Evolutionary conservation across 352 stramenopile genomes (phyloP).

Genomic region (Blastocystis hominis): DNA sequence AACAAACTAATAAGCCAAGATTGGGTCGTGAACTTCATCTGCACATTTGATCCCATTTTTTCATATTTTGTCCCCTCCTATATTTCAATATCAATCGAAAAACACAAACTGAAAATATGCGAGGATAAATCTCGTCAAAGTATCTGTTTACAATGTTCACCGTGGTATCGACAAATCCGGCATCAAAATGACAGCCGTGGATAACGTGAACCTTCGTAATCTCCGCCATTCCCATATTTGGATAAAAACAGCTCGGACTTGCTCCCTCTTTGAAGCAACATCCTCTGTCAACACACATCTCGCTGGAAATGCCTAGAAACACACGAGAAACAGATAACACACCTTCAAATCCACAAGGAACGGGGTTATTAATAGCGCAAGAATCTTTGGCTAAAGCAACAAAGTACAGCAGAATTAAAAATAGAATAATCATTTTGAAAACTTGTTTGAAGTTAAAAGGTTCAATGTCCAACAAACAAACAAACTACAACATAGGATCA

Average conservation of each 20-base stretch:
- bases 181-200: slow-evolving; percentile 57
- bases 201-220: slow-evolving; percentile 57
- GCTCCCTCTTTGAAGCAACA: slow-evolving; percentile 47
- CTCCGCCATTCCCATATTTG: slow-evolving; percentile 40
- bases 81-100: not conserved
- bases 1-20: slow-evolving; percentile 46
- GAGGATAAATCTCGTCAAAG: slow-evolving; percentile 57
- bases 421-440: not conserved
- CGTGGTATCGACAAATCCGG: slow-evolving; percentile 50
- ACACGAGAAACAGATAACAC: not conserved
- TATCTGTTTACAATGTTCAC: slow-evolving; percentile 57
- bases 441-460: not conserved
- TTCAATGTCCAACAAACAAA: not conserved
- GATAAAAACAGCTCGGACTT: slow-evolving; percentile 27
- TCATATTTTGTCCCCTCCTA: slow-evolving; percentile 35
- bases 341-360: slow-evolving; percentile 41
- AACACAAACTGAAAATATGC: slow-evolving; percentile 25
- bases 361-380: slow-evolving; percentile 47
- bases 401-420: not conserved
- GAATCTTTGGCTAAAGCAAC: not conserved
- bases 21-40: slow-evolving; percentile 57
- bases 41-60: not conserved
- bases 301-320: slow-evolving; percentile 15
- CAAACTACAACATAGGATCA: slow-evolving; percentile 23
- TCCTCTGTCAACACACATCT: slow-evolving; percentile 51